Evolutionary conservation across 352 stramenopile genomes (phyloP), one percentile per base, ranked within the genome.

Genomic region (Pythium sukuiense): DNA sequence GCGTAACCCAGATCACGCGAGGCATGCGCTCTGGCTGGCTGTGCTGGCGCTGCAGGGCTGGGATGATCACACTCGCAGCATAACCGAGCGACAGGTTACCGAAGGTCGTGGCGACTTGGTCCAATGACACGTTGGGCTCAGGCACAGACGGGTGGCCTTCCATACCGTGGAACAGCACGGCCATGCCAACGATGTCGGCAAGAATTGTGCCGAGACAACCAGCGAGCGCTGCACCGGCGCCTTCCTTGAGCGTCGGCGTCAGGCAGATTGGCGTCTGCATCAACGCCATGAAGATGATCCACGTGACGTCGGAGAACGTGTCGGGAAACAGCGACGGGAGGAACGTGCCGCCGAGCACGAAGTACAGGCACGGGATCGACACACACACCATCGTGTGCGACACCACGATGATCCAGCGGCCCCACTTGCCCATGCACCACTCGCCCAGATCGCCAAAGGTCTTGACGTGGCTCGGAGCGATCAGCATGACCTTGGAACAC

Each of bases 81-180:
- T 77, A 77, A 2, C 67, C 67, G 5, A 77, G 60, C 18, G 67
- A 67, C 32, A 78, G 55, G 55, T 73, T 78, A n/a, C 71, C 71
- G 58, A 76, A 76, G 4, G 65, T 67, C 16, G 67, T 71, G 20
- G 59, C n/a, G n/a, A 74, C 52, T 45, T 71, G 65, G 26, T 73
- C 35, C 16, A 76, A 41, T 35, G 65, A 52, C 3, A 73, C 39
- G 29, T 62, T n/a, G 7, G 69, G 69, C 32, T 50, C 11, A 26
- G 16, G 43, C 16, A 50, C 16, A 4, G 62, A 54, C 11, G 37
- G 16, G 11, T 53, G 39, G 53, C 45, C 11, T 13, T 72, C 6
- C 63, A 75, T 71, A 18, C 48, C 65, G 55, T 63, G 37, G 9
- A 75, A 26, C 27, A 74, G 61, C 33, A 74, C 49, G 18, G 9